These are phyloP conservation scores for Ulota crispa DNA, from an alignment of 225 moss, liverwort and hornwort genomes.

Conservation along the genomic window DNA sequence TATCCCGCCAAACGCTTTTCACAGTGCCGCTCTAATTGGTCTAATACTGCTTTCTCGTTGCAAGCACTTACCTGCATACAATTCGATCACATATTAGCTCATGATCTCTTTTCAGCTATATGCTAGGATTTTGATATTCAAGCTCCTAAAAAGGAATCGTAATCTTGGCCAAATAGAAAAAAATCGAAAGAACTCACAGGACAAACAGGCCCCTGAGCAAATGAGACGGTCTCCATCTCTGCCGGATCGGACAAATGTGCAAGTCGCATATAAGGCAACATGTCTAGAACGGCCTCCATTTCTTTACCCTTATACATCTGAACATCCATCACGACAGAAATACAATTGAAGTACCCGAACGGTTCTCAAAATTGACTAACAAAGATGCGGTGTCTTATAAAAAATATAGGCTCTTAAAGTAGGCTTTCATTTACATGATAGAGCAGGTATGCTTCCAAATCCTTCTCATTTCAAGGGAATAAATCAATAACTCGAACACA, in stretches of 20 bases:
- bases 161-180: neutral
- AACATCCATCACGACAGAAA: constrained; percentile 16
- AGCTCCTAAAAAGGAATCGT: neutral
- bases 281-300: constrained; percentile 73
- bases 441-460: neutral
- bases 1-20: constrained; percentile 76
- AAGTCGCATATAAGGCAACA: constrained; percentile 92
- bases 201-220: constrained; percentile 91
- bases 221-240: constrained; percentile 90
- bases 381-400: neutral
- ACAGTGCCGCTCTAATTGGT: constrained; percentile 74
- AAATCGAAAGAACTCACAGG: constrained; percentile 53
- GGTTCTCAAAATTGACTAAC: constrained; percentile 2
- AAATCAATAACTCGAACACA: neutral
- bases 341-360: constrained; percentile 2
- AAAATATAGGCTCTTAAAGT: neutral
- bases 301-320: constrained; percentile 96
- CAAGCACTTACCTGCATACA: constrained; percentile 81
- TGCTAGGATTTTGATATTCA: neutral
- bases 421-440: neutral
- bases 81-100: constrained; percentile 23
- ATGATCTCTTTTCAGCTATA: neutral
- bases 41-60: constrained; percentile 88
- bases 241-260: constrained; percentile 79
- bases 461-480: neutral